Percentiles rank a stretch among this genome's conserved stretches.
phyloP scores from a whole-genome alignment of 208 protist genomes.

The Crithidia thermophila region DNA sequence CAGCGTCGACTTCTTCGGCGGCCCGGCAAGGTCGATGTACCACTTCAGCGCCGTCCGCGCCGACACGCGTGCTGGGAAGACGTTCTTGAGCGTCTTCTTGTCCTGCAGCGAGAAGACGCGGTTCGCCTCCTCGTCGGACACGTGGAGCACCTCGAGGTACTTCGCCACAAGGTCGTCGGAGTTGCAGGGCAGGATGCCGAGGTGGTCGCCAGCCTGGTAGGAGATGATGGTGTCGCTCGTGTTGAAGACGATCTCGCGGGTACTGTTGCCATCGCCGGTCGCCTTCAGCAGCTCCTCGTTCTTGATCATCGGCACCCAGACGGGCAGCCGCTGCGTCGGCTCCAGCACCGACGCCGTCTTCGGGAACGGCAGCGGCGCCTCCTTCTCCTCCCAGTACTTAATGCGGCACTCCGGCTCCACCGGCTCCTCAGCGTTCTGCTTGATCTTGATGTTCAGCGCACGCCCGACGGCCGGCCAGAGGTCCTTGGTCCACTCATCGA shows the following conservation, averaged over 20 bases:
- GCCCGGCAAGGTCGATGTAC: slow-evolving; percentile 89
- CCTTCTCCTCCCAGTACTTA: slow-evolving; percentile 81
- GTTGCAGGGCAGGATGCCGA: slow-evolving; percentile 95
- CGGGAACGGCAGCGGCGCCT: slow-evolving; percentile 81
- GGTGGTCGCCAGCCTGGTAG: slow-evolving; percentile 95
- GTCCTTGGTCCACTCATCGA: slow-evolving; percentile 83
- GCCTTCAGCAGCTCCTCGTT: slow-evolving; percentile 82
- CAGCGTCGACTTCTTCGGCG: slow-evolving; percentile 90
- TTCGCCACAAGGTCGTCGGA: slow-evolving; percentile 76
- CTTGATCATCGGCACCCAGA: slow-evolving; percentile 68
- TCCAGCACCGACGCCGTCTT: slow-evolving; percentile 89
- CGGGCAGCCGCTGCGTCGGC: slow-evolving; percentile 84
- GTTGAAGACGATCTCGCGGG: slow-evolving; percentile 88
- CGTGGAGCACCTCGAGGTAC: slow-evolving; percentile 63
- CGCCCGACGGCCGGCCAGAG: slow-evolving; percentile 84
- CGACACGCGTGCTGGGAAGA: slow-evolving; percentile 81
- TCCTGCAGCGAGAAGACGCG: slow-evolving; percentile 87
- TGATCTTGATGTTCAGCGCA: slow-evolving; percentile 76
- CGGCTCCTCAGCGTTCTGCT: slow-evolving; percentile 59
- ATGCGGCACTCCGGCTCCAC: slow-evolving; percentile 84
- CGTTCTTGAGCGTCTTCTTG: slow-evolving; percentile 86
- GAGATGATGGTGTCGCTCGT: slow-evolving; percentile 85
- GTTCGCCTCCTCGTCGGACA: slow-evolving; percentile 59
- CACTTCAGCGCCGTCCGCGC: slow-evolving; percentile 87
- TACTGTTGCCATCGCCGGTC: slow-evolving; percentile 48